phyloP scores from a whole-genome alignment of 2,329 filamentous ascomycete species.

The Cryphonectria japonica region DNA sequence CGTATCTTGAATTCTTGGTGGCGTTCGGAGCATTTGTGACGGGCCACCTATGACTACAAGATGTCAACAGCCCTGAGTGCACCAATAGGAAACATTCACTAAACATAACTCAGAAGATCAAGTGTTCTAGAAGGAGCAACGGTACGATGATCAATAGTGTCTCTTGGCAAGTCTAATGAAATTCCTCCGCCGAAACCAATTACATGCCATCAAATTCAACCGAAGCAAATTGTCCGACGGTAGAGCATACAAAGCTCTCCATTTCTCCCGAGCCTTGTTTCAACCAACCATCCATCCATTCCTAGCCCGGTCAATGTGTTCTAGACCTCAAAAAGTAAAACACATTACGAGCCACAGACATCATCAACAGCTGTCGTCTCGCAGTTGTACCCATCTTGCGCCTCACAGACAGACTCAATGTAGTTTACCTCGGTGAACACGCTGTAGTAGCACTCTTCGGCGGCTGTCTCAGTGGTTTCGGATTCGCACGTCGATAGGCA shows the following conservation, averaged over 20 bases:
- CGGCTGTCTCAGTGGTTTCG: not conserved
- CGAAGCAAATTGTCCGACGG: not conserved
- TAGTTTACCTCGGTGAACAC: conserved; percentile 20
- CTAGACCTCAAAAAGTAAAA: not conserved
- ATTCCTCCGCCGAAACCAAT: too few species aligned
- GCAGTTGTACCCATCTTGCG: conserved; percentile 15
- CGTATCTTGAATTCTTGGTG: not conserved
- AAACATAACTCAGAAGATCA: not conserved
- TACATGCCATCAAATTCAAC: not conserved
- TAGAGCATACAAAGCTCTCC: not conserved
- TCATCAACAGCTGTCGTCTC: conserved; percentile 13
- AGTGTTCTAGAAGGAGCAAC: not conserved
- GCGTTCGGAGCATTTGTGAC: not conserved
- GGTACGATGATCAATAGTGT: not conserved
- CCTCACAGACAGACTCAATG: conserved; percentile 20
- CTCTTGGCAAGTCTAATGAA: not conserved
- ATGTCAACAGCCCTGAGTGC: not conserved
- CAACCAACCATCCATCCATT: not conserved
- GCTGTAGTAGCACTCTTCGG: conserved; percentile 25
- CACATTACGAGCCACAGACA: conserved; percentile 17
- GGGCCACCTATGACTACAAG: not conserved
- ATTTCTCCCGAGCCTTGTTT: not conserved
- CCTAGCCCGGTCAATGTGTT: not conserved
- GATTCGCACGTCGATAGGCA: conserved; percentile 19
- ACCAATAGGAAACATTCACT: not conserved